Evolutionary conservation across 2,329 filamentous ascomycete species (phyloP).

Genomic region (Scopulariopsis brevicaulis): DNA sequence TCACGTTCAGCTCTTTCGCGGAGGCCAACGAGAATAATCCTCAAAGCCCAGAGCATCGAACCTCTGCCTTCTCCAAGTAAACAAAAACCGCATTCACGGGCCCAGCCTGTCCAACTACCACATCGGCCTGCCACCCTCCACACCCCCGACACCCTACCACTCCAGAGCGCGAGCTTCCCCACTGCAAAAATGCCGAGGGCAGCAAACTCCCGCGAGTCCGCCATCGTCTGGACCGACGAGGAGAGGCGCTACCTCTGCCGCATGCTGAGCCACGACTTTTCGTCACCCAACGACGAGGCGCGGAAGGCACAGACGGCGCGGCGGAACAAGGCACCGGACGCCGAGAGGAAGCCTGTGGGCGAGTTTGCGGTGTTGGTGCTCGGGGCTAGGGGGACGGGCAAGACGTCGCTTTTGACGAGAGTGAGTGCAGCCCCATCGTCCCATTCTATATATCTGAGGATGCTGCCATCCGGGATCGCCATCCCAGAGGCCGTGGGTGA

Average conservation of each 20-base stretch:
- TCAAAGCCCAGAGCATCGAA: no score
- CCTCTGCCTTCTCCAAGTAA: no score
- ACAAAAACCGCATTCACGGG: no score
- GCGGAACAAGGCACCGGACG: conserved; percentile 3
- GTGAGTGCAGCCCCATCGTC: conserved; percentile 12
- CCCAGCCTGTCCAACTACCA: no score
- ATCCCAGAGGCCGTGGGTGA: not conserved
- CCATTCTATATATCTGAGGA: not conserved
- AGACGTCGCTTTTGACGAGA: conserved; percentile 25
- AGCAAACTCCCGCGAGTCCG: conserved; percentile 4
- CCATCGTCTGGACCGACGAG: conserved; percentile 23
- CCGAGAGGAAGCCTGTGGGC: conserved; percentile 13
- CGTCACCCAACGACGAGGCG: conserved; percentile 12
- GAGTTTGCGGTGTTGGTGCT: conserved; percentile 26
- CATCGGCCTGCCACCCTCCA: no score
- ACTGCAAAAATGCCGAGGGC: not conserved
- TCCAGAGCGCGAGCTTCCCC: not conserved
- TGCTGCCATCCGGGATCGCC: not conserved
- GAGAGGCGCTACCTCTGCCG: conserved; percentile 27
- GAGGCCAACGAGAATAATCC: no score
- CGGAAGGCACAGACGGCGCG: conserved; percentile 5
- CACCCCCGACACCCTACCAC: not conserved
- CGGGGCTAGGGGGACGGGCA: conserved; percentile 25
- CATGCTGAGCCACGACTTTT: conserved; percentile 25
- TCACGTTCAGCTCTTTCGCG: no score